Conservation (phyloP, 495 filamentous ascomycete species). For the Aspergillus haitiensis region DNA sequence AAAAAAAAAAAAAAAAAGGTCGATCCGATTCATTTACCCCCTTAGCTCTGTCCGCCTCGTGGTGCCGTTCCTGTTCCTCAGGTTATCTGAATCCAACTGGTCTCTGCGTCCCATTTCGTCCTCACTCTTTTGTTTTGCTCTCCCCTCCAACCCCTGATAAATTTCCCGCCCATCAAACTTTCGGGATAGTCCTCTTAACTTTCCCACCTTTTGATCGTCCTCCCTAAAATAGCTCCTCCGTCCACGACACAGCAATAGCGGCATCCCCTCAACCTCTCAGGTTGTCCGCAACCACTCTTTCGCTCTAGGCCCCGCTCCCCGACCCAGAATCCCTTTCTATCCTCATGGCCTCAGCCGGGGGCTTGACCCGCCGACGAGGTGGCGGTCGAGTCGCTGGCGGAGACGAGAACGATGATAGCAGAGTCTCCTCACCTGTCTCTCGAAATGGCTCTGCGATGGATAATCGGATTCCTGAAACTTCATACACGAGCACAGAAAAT, state of each 20-base stretch:
- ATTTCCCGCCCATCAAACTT: constrained; percentile 24
- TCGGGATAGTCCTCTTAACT: constrained; percentile 16
- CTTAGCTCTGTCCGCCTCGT: constrained; percentile 1
- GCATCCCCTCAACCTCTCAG: constrained; percentile 29
- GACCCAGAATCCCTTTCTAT: constrained; percentile 25
- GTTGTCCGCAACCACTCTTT: constrained; percentile 14
- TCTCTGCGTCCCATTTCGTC: constrained; percentile 15
- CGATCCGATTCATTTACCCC: neutral
- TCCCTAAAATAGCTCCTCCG: constrained; percentile 6
- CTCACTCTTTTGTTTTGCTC: constrained; percentile 13
- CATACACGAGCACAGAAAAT: constrained; percentile 90
- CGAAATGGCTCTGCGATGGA: constrained; percentile 61
- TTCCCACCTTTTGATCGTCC: neutral
- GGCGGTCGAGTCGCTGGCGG: constrained; percentile 59
- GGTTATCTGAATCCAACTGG: constrained; percentile 6
- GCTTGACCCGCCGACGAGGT: constrained; percentile 76
- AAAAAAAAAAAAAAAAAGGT: too few relatives aligned
- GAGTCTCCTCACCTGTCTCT: constrained; percentile 68
- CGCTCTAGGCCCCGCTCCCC: constrained; percentile 22
- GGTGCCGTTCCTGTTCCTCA: constrained; percentile 7
- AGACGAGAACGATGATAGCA: constrained; percentile 62
- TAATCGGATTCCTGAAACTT: constrained; percentile 74
- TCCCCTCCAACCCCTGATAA: constrained; percentile 24
- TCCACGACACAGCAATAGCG: constrained; percentile 32
- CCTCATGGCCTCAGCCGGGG: constrained; percentile 65